Base-by-base conservation (phyloP, 495 filamentous ascomycete genomes). In the Xylaria curta region DNA sequence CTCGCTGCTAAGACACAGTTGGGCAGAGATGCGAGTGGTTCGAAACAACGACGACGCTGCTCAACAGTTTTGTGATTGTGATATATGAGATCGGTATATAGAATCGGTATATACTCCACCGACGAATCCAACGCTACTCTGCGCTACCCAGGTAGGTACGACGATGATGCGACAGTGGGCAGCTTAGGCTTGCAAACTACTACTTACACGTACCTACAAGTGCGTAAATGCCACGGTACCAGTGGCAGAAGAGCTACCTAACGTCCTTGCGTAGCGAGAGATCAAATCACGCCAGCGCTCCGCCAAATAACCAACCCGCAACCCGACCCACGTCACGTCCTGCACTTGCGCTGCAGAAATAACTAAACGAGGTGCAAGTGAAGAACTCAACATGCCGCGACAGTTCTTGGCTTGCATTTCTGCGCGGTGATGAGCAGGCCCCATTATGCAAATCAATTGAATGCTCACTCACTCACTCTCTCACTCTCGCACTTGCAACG, bases 371-470 rank as follows among this genome's bases (percentile, higher is more conserved):
- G 47, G 49, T 56, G 65, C 36, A 44, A 56, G 17, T 4, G 49
- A 67, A 26, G 49, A 63, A 13, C 42, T 56, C 65, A 42, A 56
- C 49, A 21, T 13, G 44, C 24, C 24, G 65, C 49, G 33, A 56
- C 19, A 40, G 65, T 28, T 67, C 49, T 56, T 67, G 65, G 65
- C 65, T 17, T 26, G 49, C 65, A 44, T 67, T 67, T 67, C 65
- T 67, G 65, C 65, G 47, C 49, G 36, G 49, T 67, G 65, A 66
- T 53, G 65, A 44, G 49, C 49, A 56, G 47, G 44, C 49, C 26
- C 28, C 26, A 5, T 44, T 36, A 56, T 67, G 65, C 65, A 54
- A 51, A 44, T 54, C 65, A 67, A 56, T 67, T 31, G 13, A 53
- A 8, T 7, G 8, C 36, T 38, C 36, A 8, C 36, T 38, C 36